Percentiles rank a stretch among this genome's conserved stretches.
Evolutionary conservation across 768 basidiomycete species (phyloP).

Genomic region (Agaricus blazei): DNA sequence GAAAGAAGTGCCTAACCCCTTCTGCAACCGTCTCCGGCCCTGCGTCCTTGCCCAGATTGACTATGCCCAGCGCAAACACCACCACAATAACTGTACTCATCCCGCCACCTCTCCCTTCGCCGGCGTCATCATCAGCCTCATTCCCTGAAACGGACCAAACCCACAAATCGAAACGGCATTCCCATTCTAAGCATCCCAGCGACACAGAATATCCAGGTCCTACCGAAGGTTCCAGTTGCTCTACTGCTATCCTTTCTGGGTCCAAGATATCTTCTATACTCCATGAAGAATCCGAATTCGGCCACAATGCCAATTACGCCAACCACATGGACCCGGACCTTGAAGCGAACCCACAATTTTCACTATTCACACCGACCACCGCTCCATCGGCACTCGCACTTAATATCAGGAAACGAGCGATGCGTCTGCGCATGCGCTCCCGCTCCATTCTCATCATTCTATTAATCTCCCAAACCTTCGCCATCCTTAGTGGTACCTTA

Average conservation of each 20-base stretch:
- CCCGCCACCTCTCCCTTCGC: constrained; percentile 7
- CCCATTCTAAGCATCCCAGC: background rate
- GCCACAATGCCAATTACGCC: background rate
- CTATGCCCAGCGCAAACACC: background rate
- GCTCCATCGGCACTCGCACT: background rate
- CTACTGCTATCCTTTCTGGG: background rate
- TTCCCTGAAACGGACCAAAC: background rate
- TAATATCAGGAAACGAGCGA: background rate
- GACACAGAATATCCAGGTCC: background rate
- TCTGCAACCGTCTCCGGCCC: background rate
- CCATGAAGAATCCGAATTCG: background rate
- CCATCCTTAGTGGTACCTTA: background rate
- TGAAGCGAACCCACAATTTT: background rate
- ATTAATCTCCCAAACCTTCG: background rate
- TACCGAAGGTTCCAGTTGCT: background rate
- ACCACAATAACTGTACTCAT: constrained; percentile 4
- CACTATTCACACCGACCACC: background rate
- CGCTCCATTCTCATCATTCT: background rate
- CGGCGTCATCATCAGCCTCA: constrained; percentile 8
- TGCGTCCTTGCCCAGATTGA: constrained; percentile 2
- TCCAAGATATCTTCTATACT: background rate
- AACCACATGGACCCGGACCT: background rate
- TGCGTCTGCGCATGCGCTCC: background rate
- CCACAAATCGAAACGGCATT: background rate
- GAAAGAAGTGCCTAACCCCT: background rate